phyloP scores from a whole-genome alignment of 495 filamentous ascomycete genomes.

The Penicillium angulare region DNA sequence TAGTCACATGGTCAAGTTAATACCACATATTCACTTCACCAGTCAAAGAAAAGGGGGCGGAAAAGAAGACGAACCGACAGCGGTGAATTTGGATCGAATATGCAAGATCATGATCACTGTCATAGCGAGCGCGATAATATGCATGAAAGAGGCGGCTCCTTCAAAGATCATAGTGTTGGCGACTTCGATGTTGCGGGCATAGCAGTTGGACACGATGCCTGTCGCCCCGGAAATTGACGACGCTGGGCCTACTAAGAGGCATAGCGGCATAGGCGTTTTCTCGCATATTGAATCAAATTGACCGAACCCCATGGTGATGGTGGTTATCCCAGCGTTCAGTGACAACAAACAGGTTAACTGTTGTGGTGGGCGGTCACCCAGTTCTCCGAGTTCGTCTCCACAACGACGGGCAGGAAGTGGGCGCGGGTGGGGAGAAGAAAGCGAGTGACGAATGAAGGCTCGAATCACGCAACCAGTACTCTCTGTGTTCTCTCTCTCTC shows the following conservation, averaged over 20 bases:
- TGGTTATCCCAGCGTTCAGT: slow-evolving; percentile 7
- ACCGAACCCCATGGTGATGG: slow-evolving; percentile 75
- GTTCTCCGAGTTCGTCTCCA: slow-evolving; percentile 24
- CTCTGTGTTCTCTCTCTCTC: no score
- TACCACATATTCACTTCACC: neutral
- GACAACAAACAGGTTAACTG: slow-evolving; percentile 20
- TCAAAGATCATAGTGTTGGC: slow-evolving; percentile 99
- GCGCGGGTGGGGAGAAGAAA: slow-evolving; percentile 21
- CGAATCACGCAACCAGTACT: neutral
- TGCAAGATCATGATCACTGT: slow-evolving; percentile 96
- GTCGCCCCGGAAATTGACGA: slow-evolving; percentile 61
- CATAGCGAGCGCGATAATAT: slow-evolving; percentile 90
- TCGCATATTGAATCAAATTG: slow-evolving; percentile 85
- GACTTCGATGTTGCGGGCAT: slow-evolving; percentile 89
- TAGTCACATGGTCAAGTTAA: slow-evolving; percentile 32
- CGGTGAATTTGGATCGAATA: slow-evolving; percentile 95
- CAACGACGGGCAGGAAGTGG: slow-evolving; percentile 23
- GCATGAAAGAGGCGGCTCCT: slow-evolving; percentile 84
- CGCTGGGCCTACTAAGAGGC: slow-evolving; percentile 73
- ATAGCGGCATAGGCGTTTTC: slow-evolving; percentile 82
- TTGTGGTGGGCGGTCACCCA: slow-evolving; percentile 25
- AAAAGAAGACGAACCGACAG: slow-evolving; percentile 85
- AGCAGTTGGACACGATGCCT: slow-evolving; percentile 88
- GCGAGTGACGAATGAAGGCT: slow-evolving; percentile 10
- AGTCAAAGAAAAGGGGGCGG: neutral